Evolutionary conservation across 495 filamentous ascomycete genomes (phyloP).

Genomic region (Bacidia gigantensis): DNA sequence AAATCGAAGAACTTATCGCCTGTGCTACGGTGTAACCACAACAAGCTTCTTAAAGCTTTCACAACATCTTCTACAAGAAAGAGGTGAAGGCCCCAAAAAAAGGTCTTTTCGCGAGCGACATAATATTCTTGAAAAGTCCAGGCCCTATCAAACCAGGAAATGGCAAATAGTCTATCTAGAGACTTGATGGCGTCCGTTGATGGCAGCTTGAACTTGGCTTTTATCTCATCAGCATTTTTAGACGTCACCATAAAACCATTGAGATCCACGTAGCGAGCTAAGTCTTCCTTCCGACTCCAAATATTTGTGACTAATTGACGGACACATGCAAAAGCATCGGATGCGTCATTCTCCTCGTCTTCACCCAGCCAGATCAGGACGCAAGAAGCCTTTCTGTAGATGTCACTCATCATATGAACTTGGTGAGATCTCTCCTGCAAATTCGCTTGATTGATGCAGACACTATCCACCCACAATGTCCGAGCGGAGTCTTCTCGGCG

Average conservation of each 20-base stretch:
- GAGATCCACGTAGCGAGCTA: too few relatives aligned
- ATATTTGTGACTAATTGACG: too few relatives aligned
- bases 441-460: slow-evolving; percentile 3
- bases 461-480: not conserved
- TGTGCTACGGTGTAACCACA: too few relatives aligned
- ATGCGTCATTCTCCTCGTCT: too few relatives aligned
- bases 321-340: too few relatives aligned
- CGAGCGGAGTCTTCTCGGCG: not conserved
- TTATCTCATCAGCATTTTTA: not conserved
- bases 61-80: too few relatives aligned
- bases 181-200: not conserved
- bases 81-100: too few relatives aligned
- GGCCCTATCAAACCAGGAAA: not conserved
- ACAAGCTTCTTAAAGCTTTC: too few relatives aligned
- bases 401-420: slow-evolving; percentile 17
- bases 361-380: slow-evolving; percentile 16
- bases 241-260: too few relatives aligned
- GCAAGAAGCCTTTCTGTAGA: slow-evolving; percentile 12
- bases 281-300: too few relatives aligned
- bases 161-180: not conserved
- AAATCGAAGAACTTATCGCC: too few relatives aligned
- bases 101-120: too few relatives aligned
- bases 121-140: not conserved
- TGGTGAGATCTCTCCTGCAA: slow-evolving; percentile 13
- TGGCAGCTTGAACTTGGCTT: not conserved